These are phyloP conservation scores for Blakeslea trispora DNA, from an alignment of 371 early-diverging fungal species.

Conservation along the genomic window DNA sequence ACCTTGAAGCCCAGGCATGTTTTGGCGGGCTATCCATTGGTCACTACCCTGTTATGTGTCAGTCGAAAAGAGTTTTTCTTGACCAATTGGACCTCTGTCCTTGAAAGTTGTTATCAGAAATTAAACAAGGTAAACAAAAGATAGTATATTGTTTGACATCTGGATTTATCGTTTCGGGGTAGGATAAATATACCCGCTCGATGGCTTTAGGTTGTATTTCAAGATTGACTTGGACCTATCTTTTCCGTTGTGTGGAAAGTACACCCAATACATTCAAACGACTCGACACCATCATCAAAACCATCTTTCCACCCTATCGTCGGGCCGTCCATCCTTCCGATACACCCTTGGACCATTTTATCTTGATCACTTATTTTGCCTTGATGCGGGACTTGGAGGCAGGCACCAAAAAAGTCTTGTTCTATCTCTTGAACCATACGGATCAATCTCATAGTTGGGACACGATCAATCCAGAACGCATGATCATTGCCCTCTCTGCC, in stretches of 20 bases:
- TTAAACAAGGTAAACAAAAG: constrained; percentile 64
- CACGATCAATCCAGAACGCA: constrained; percentile 69
- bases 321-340: constrained; percentile 75
- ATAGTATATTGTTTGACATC: background rate
- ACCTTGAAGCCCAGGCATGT: constrained; percentile 80
- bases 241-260: constrained; percentile 85
- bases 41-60: constrained; percentile 86
- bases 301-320: constrained; percentile 69
- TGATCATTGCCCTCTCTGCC: constrained; percentile 74
- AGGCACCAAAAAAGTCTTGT: constrained; percentile 72
- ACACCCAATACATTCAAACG: constrained; percentile 58
- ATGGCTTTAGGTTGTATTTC: constrained; percentile 79
- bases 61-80: constrained; percentile 88
- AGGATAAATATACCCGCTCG: constrained; percentile 73
- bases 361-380: constrained; percentile 81
- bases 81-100: constrained; percentile 72
- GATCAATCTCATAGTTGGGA: constrained; percentile 56
- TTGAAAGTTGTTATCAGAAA: constrained; percentile 78
- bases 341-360: constrained; percentile 71
- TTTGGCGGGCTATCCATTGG: constrained; percentile 81
- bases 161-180: constrained; percentile 1
- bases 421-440: constrained; percentile 63
- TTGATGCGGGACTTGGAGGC: constrained; percentile 81
- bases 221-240: constrained; percentile 90
- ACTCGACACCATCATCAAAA: constrained; percentile 68